phyloP scores from a whole-genome alignment of 805 yeast species.

The Metschnikowia lachancei region DNA sequence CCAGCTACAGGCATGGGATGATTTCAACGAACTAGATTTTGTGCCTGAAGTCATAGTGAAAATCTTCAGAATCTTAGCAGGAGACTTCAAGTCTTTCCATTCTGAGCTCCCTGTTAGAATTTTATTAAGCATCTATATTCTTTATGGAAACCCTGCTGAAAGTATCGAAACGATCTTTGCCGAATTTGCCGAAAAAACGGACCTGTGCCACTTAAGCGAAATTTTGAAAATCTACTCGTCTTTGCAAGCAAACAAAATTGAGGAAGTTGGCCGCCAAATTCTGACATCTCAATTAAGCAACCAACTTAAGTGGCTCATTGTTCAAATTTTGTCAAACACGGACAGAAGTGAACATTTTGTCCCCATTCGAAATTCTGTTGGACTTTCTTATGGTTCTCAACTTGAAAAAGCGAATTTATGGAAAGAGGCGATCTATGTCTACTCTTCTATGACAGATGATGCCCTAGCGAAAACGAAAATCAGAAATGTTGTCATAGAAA shows the following conservation, averaged over 20 bases:
- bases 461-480: constrained; percentile 42
- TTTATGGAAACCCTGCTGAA: constrained; percentile 50
- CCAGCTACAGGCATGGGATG: constrained; percentile 69
- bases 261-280: constrained; percentile 10
- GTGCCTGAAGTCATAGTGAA: constrained; percentile 57
- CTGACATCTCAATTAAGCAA: constrained; percentile 26
- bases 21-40: constrained; percentile 34
- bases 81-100: constrained; percentile 40
- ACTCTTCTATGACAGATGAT: constrained; percentile 55
- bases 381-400: constrained; percentile 44
- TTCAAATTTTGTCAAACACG: constrained; percentile 37
- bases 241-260: constrained; percentile 5
- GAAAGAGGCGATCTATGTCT: constrained; percentile 61
- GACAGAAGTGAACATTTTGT: constrained; percentile 9
- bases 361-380: constrained; percentile 25
- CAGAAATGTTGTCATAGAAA: constrained; percentile 31
- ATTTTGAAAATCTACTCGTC: constrained; percentile 22
- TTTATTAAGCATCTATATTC: constrained; percentile 55
- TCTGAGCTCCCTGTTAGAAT: constrained; percentile 64
- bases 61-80: constrained; percentile 64
- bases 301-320: constrained; percentile 52
- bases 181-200: neutral
- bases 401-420: constrained; percentile 47
- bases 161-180: constrained; percentile 10
- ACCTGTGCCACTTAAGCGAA: constrained; percentile 1